Base-by-base conservation (phyloP, 2,329 filamentous ascomycete species). In the Curvularia sp. region DNA sequence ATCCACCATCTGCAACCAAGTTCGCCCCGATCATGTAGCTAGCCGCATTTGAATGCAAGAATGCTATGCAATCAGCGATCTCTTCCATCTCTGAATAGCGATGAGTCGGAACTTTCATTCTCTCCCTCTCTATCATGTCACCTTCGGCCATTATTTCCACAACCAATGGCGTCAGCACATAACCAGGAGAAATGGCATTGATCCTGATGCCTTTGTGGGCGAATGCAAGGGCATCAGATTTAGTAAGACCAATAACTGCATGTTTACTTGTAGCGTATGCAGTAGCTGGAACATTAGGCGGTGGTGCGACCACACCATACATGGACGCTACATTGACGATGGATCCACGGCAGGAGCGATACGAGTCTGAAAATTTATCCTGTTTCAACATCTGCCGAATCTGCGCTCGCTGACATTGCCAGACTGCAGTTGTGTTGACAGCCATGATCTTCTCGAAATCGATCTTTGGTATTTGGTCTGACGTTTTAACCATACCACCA, bases 21-120 rank as follows among this genome's bases (percentile, higher is more conserved):
- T 89, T 88, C n/a, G 88, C 82, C 0, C 89, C 90, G 0, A 89
- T 91, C 62, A 93, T 85, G 67, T 92, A 92, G 3, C 80, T 82
- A 0, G 87, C 88, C 69, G 92, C 90, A 28, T 91, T 87, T 58
- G 88, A 90, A 1, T 88, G 88, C 46, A 93, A 74, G 71, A 89
- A 93, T 18, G 88, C 82, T 61, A 86, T 88, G 26, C 88, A 88
- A 68, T 91, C 90, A 2, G 88, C 89, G 35, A 93, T 84, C 72
- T 93, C 90, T 9, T 82, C 79, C 0, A 86, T 83, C n/a, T 83
- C 83, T 1, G 84, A 67, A 31, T 85, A 68, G 8, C 84, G 78
- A n/a, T 77, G 73, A 47, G 85, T 62, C 0, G 84, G 82, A 4
- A 82, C 66, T 58, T 75, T 75, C n/a, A 61, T 49, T 28, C 63